Base-by-base conservation (phyloP, 257 asterid species). In the Solanum bulbocastanum region DNA sequence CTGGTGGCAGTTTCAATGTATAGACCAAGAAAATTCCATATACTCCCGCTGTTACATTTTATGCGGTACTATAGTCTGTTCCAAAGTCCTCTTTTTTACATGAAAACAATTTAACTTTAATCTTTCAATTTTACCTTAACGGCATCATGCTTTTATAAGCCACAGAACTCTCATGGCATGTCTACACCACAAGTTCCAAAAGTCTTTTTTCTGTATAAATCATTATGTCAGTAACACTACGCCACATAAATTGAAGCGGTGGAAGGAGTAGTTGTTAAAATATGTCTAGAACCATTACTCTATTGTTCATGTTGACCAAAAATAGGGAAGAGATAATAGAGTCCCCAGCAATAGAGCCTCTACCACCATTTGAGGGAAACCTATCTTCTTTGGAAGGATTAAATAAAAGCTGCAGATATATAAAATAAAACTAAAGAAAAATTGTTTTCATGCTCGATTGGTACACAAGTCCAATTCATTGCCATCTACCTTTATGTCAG, bases 401-500 rank as follows among this genome's bases (percentile, higher is more conserved):
- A 81, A 44, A 30, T 81, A 46, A 81, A 44, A 81, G 66, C 40
- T 27, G 66, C 85, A 81, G 18, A 27, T 46, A 8, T 14, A 4
- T 15, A 44, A 16, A 44, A 42, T n/a, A 13, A 40, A 72, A 33
- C 5, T 10, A 35, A 10, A 73, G 9, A 73, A 39, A 73, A 73
- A 35, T 20, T 25, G 25, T 16, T 23, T 8, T 73, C 68, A 44
- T 9, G 66, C 85, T 81, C 8, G 10, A 79, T 44, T 81, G 85
- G 4, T 79, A 79, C 66, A 20, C 68, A 71, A 73, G 42, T 37
- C 71, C 86, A 46, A 89, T 42, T 68, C 62, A 65, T 65, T 84
- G 78, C 87, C 84, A 68, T 88, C 88, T 93, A 97, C 99, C 99
- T 97, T 97, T 46, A 97, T 94, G 89, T 97, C 99, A 46, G 98